Evolutionary conservation across 2,329 filamentous ascomycete species (phyloP), one percentile per base, ranked within the genome.

Genomic region (Aspergillus jensenii): DNA sequence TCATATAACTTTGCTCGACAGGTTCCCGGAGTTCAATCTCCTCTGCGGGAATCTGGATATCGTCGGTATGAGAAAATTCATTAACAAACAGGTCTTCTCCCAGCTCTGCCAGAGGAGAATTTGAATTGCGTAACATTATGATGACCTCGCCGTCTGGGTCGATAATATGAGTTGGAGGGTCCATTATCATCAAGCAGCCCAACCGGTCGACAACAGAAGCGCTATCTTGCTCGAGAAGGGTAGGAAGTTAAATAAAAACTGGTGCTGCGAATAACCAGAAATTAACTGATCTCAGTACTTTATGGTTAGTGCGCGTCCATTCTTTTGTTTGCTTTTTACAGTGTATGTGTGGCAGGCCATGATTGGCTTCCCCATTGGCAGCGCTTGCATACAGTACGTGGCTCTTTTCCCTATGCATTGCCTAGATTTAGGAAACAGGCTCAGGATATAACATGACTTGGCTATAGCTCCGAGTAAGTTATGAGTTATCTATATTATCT

Each of bases 111-210:
- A 56, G 27, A 37, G 35, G 9, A 17, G 47, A 8, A 44, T 49
- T n/a, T 2, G 48, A 15, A n/a, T 46, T 48, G 4, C 14, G 33
- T 4, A 59, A 21, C 12, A 59, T 6, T 52, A 39, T 59, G 6
- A 50, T 46, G 7, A 43, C 44, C 27, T 56, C 58, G 19, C 53
- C 55, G 23, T 58, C 44, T 9, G 55, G 55, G 23, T 58, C 55
- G 14, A 57, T 35, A 33, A 57, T 33, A 21, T 57, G 41, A 31
- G 48, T 57, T 45, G 19, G 44, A 9, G 45, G 14, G 5, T 35
- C 8, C 23, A 43, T 44, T 4, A 27, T n/a, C 12, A 7, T 37
- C 15, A 3, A 14, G 2, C 35, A 37, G 4, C 15, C 12, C 35
- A 37, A 12, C 1, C 6, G 5, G 5, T 37, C 14, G 2, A n/a